Conservation (phyloP, 163 green algal species). For the Volvox carteri region DNA sequence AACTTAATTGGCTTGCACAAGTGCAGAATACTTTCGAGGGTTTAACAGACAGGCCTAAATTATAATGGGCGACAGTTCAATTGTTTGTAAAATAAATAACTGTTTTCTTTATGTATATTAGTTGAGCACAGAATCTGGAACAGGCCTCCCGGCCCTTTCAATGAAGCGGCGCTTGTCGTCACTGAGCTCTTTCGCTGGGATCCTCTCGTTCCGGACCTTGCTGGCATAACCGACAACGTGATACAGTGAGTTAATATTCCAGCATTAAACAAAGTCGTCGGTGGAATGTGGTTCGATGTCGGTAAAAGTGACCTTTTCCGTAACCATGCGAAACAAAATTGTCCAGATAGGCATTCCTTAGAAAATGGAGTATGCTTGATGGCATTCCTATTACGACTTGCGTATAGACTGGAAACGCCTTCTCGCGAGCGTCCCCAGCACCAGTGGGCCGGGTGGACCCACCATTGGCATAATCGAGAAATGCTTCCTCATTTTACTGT, state of each 20-base stretch:
- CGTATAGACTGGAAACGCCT: too few relatives aligned
- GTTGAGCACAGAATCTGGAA: not conserved
- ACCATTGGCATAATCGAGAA: too few relatives aligned
- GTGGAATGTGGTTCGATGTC: constrained; percentile 2
- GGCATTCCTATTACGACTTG: too few relatives aligned
- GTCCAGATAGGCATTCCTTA: too few relatives aligned
- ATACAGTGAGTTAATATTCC: not conserved
- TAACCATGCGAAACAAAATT: not conserved
- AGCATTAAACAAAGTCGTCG: not conserved
- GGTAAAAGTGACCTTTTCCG: constrained; percentile 3
- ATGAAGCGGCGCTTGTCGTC: constrained; percentile 6
- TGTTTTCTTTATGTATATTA: constrained; percentile 8
- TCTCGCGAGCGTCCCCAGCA: too few relatives aligned
- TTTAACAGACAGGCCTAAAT: not conserved
- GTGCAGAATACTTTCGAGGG: not conserved
- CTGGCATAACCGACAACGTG: not conserved
- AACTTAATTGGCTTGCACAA: not conserved
- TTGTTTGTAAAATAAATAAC: not conserved
- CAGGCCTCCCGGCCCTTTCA: constrained; percentile 16
- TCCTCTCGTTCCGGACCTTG: not conserved
- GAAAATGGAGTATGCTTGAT: too few relatives aligned
- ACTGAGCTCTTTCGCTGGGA: not conserved
- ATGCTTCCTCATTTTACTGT: too few relatives aligned
- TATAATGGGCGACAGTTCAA: not conserved
- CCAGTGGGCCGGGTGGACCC: too few relatives aligned